Percentiles rank a stretch among this genome's conserved stretches.
phyloP scores from a whole-genome alignment of 176 grass and related monocot species.

The Ampelocalamus luodianensis region DNA sequence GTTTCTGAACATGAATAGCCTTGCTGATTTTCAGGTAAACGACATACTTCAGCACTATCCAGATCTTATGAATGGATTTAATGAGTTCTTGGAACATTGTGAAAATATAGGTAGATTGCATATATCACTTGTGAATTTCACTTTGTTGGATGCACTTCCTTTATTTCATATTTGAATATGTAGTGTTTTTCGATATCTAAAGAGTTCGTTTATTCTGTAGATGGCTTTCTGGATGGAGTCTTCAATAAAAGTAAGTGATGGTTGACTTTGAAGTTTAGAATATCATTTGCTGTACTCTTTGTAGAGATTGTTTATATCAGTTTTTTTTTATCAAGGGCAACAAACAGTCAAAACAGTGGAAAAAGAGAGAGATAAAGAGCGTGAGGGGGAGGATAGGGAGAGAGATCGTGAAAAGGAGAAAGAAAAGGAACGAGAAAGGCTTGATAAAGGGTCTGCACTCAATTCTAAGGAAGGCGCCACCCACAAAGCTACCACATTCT shows the following conservation, averaged over 20 bases:
- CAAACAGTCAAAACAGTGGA: constrained; percentile 49
- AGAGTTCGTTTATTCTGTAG: constrained; percentile 57
- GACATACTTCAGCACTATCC: constrained; percentile 72
- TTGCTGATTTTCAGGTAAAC: constrained; percentile 54
- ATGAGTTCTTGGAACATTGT: constrained; percentile 73
- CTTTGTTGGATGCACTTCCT: constrained; percentile 21
- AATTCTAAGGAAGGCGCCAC: constrained; percentile 52
- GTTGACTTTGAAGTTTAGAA: neutral
- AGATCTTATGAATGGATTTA: constrained; percentile 73
- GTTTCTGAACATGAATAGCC: constrained; percentile 14
- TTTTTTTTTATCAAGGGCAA: constrained; percentile 59
- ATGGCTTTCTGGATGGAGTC: constrained; percentile 73
- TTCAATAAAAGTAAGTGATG: constrained; percentile 70
- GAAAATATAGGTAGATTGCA: constrained; percentile 71
- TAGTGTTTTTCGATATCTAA: constrained; percentile 31
- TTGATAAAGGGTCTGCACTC: constrained; percentile 51
- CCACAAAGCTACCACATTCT: constrained; percentile 47
- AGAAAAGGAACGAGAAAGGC: constrained; percentile 59
- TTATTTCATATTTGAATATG: constrained; percentile 30
- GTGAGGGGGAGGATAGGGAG: constrained; percentile 59
- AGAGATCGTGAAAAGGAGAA: constrained; percentile 57
- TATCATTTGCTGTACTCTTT: constrained; percentile 5
- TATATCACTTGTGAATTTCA: constrained; percentile 1
- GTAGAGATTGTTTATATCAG: constrained; percentile 2
- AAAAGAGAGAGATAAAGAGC: constrained; percentile 68